Evolutionary conservation across 2,329 filamentous ascomycete species (phyloP), one percentile per base, ranked within the genome.

Genomic region (Colletotrichum cuscutae): DNA sequence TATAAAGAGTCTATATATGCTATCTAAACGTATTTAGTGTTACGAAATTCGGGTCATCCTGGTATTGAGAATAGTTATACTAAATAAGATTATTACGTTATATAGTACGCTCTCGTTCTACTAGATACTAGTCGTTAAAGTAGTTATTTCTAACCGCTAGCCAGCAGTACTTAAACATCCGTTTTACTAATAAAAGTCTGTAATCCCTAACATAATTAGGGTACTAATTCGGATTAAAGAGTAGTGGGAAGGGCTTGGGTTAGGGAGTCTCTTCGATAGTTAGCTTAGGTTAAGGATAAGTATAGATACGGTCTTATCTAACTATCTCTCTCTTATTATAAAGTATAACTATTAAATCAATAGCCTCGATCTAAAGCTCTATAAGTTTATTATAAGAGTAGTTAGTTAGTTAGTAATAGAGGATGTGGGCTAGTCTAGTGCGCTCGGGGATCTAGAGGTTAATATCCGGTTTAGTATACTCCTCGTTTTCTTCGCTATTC

Each of bases 251-350:
- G 30, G n/a, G 68, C 22, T 68, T 65, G 28, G 68, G 65, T 57
- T 65, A 22, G 42, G 59, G 46, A 26, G 62, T 60, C 60, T 75
- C 62, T 57, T 68, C 61, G 35, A 70, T 35, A 5, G 32, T 9
- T 35, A 32, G 42, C 32, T 63, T 46, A 15, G 30, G 19, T 58
- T 61, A 37, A 52, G 22, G 12, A 49, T 49, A 15, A 22, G 35
- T 32, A 24, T 49, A 57, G 24, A 71, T 59, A 4, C 42, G 52
- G 30, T 61, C 26, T 24, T n/a, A 65, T 72, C 13, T 78, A 28
- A 68, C 52, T 4, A 66, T 77, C 68, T 79, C 77, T 59, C 74
- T 65, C 54, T 77, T 78, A 26, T 73, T 53, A 46, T 5, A 78
- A 8, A 79, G 73, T 19, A 68, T 63, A 1, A 76, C 72, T 49